Evolutionary conservation across 225 moss, liverwort and hornwort genomes (phyloP), one percentile per base, ranked within the genome.

Genomic region (Marchantia polymorpha): DNA sequence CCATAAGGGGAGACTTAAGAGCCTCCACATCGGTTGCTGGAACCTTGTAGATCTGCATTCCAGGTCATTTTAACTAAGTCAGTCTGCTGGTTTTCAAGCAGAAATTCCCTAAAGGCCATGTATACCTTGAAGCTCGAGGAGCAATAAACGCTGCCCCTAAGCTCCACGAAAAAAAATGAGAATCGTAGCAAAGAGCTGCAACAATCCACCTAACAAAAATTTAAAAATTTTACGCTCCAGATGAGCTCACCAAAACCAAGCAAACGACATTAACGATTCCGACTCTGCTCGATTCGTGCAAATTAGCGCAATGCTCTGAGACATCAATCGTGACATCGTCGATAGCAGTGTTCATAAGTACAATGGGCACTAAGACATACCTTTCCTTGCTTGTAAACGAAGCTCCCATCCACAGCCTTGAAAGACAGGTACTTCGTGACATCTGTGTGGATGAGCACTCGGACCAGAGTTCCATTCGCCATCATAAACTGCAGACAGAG

Each of bases 351-450:
- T 51, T 7, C 30, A 51, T 64, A 12, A 26, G 15, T 12, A 29
- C 22, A 8, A 23, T 49, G 50, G 78, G n/a, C 8, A 48, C n/a
- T 31, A 15, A 4, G 27, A 56, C 7, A 73, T 78, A 93, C 94
- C 96, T 97, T 97, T 81, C 93, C 94, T 87, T 94, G 94, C 81
- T 94, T 97, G 92, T 90, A 97, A 25, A 94, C 93, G 68, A 87
- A 94, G 88, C 97, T 97, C 56, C 94, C 93, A 78, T 97, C 94
- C 61, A 96, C 96, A 48, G 93, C 96, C 87, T 96, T 96, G 88
- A 97, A 97, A 52, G 90, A 73, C 31, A 97, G 79, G 66, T 97
- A 97, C 75, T 97, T 97, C 4, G 97, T 93, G 2, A 97, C 97
- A 84, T 97, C 94, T 64, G 94, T 97, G 51, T 97, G 97, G 75